These are phyloP conservation scores for Tinospora cordifolia DNA, from an alignment of 164 flowering plant species.

Conservation along the genomic window DNA sequence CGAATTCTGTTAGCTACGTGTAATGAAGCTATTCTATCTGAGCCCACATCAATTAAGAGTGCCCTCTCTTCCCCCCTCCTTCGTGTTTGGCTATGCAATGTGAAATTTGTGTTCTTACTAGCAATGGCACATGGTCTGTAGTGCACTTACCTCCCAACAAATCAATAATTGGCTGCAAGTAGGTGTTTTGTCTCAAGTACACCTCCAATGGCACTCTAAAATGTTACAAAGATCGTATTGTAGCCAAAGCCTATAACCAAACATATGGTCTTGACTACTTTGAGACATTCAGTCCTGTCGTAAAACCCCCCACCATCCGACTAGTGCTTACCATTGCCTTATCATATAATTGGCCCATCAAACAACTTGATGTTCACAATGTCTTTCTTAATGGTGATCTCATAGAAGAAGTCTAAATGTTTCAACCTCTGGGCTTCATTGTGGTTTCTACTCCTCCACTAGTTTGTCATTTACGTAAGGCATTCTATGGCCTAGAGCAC, in stretches of 20 bases:
- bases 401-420: no score
- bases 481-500: neutral
- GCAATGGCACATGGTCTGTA: neutral
- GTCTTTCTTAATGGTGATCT: no score
- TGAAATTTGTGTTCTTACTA: neutral
- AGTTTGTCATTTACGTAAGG: neutral
- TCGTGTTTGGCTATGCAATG: no score
- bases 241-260: neutral
- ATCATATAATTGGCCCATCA: neutral
- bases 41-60: no score
- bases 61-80: no score
- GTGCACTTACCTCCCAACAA: neutral
- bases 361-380: conserved; percentile 2
- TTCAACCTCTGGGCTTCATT: neutral
- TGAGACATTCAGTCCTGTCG: neutral
- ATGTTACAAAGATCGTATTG: neutral
- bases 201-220: neutral
- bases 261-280: neutral
- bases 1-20: no score
- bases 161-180: neutral
- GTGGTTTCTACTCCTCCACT: neutral
- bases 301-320: neutral
- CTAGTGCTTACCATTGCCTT: neutral
- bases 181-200: neutral
- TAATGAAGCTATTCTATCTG: no score